Conservation (phyloP, 768 basidiomycete genomes). For the Collybiopsis luxurians region DNA sequence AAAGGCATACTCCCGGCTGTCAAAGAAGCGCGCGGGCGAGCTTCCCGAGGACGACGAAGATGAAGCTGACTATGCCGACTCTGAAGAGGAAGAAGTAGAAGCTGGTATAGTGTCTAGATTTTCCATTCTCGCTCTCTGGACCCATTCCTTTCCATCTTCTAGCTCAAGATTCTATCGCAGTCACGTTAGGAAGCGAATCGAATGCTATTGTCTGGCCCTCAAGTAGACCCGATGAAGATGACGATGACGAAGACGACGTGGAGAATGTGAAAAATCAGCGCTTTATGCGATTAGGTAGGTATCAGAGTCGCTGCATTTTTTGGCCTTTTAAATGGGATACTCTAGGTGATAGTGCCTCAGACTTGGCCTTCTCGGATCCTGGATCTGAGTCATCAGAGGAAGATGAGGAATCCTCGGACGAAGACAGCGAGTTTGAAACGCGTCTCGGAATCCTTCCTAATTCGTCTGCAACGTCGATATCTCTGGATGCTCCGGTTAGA, state of each 20-base stretch:
- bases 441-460: conserved; percentile 34
- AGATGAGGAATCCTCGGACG: conserved; percentile 39
- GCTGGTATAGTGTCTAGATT: conserved; percentile 36
- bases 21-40: conserved; percentile 41
- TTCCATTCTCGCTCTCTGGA: neutral
- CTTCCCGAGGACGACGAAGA: conserved; percentile 31
- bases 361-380: conserved; percentile 59
- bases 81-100: conserved; percentile 68
- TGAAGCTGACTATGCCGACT: conserved; percentile 33
- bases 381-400: conserved; percentile 57
- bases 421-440: conserved; percentile 37
- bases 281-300: conserved; percentile 71
- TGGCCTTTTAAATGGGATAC: neutral
- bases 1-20: conserved; percentile 70
- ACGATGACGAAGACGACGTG: conserved; percentile 58
- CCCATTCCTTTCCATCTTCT: neutral
- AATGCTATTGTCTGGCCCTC: conserved; percentile 84
- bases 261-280: conserved; percentile 62
- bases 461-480: conserved; percentile 49
- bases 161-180: conserved; percentile 50
- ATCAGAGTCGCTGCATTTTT: neutral
- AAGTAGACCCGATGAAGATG: conserved; percentile 59
- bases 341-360: conserved; percentile 60
- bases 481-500: conserved; percentile 36
- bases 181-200: conserved; percentile 61